Percentiles rank a stretch among this genome's conserved stretches.
Evolutionary conservation across 768 basidiomycete species (phyloP).

Genomic region (Russula lepida): DNA sequence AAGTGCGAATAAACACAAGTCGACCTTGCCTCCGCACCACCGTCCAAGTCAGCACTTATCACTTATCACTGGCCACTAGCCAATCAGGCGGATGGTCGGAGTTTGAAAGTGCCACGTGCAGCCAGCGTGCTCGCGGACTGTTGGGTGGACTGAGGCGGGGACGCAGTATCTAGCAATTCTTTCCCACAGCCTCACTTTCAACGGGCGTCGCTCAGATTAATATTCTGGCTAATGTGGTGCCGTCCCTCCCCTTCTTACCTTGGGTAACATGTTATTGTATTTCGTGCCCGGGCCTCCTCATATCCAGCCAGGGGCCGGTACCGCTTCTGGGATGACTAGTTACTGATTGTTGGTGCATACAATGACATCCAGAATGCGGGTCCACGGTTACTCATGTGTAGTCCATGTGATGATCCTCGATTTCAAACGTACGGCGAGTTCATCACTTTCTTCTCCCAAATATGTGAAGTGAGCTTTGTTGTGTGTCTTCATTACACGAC

Average conservation of each 20-base stretch:
- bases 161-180: background rate
- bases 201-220: background rate
- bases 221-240: background rate
- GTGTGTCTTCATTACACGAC: background rate
- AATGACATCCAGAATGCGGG: background rate
- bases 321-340: background rate
- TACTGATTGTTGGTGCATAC: background rate
- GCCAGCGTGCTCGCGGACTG: background rate
- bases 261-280: background rate
- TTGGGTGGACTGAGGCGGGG: background rate
- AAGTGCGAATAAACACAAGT: too few species aligned
- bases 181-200: background rate
- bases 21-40: too few species aligned
- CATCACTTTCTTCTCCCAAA: constrained; percentile 28
- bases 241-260: background rate
- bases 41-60: too few species aligned
- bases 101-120: background rate
- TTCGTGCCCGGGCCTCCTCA: background rate
- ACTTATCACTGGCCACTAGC: too few species aligned
- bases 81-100: too few species aligned
- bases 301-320: background rate
- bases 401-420: constrained; percentile 23
- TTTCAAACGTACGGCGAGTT: constrained; percentile 32
- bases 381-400: too few species aligned
- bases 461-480: constrained; percentile 28